A percentile compares a stretch with the other conserved stretches of the same genome.
phyloP scores from a whole-genome alignment of 805 yeast species.

The Saccharomycopsis malanga region DNA sequence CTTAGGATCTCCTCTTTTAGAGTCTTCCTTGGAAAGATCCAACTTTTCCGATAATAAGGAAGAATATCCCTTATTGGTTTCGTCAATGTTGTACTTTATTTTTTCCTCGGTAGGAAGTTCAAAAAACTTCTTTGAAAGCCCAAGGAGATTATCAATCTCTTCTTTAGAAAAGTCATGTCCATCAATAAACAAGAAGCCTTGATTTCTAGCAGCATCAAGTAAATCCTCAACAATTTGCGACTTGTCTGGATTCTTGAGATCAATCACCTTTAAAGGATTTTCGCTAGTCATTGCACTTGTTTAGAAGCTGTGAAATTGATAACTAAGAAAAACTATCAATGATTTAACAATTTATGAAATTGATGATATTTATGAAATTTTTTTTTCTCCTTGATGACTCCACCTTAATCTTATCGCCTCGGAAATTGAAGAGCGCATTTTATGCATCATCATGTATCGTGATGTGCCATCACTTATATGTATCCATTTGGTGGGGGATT shows the following conservation, averaged over 20 bases:
- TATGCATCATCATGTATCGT: too few species aligned
- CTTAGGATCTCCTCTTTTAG: conserved; percentile 47
- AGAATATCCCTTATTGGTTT: conserved; percentile 56
- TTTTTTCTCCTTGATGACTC: too few species aligned
- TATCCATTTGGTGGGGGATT: too few species aligned
- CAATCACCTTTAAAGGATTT: conserved; percentile 51
- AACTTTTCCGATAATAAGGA: conserved; percentile 45
- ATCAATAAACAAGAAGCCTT: conserved; percentile 60
- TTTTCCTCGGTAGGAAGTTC: conserved; percentile 47
- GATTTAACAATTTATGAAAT: not conserved
- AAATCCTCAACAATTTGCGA: conserved; percentile 42
- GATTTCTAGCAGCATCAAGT: conserved; percentile 51
- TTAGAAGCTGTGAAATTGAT: not conserved
- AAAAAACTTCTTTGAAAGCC: conserved; percentile 45
- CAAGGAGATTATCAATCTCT: conserved; percentile 47
- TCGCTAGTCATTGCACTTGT: too few species aligned
- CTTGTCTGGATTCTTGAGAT: conserved; percentile 40
- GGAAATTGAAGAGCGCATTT: too few species aligned
- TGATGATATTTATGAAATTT: too few species aligned
- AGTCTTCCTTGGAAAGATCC: conserved; percentile 21
- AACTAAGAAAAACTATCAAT: not conserved
- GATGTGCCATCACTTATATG: too few species aligned
- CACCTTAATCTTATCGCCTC: too few species aligned
- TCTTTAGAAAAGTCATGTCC: conserved; percentile 56
- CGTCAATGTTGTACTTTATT: conserved; percentile 41